A percentile compares a stretch with the other conserved stretches of the same genome.
phyloP scores from a whole-genome alignment of 2,329 filamentous ascomycete genomes.

The Trichoderma sp. region DNA sequence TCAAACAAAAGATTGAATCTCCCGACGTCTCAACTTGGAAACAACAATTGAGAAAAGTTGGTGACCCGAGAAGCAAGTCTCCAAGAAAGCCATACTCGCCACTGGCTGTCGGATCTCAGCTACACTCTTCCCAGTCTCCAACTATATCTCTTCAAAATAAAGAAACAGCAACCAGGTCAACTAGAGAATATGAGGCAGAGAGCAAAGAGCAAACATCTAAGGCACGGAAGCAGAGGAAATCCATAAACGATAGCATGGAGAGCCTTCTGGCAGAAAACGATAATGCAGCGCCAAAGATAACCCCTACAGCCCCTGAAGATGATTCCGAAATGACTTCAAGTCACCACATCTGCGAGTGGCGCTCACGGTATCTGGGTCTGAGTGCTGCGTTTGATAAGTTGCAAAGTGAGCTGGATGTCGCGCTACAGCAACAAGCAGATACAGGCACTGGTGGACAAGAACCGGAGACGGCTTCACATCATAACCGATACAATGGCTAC shows the following conservation, averaged over 20 bases:
- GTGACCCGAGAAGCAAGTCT: background rate
- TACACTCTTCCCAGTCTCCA: background rate
- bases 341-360: conserved; percentile 27
- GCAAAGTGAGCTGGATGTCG: conserved; percentile 14
- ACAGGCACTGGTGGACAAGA: background rate
- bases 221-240: background rate
- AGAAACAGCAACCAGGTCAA: background rate
- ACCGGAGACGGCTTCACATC: background rate
- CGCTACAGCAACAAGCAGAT: conserved; percentile 8
- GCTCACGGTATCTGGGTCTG: conserved; percentile 24
- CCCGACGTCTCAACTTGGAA: conserved; percentile 23
- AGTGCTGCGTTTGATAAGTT: conserved; percentile 25
- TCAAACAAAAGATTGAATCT: background rate
- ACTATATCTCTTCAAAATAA: background rate
- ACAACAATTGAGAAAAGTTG: conserved; percentile 15
- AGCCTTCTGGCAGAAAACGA: background rate
- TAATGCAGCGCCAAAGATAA: background rate
- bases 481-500: conserved; percentile 40
- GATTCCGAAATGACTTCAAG: background rate
- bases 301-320: background rate
- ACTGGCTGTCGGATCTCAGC: background rate
- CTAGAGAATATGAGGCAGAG: background rate
- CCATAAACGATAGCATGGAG: background rate
- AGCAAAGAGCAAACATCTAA: background rate
- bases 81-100: background rate